phyloP scores from a whole-genome alignment of 2,329 filamentous ascomycete genomes.

The Fusarium sublunatum region DNA sequence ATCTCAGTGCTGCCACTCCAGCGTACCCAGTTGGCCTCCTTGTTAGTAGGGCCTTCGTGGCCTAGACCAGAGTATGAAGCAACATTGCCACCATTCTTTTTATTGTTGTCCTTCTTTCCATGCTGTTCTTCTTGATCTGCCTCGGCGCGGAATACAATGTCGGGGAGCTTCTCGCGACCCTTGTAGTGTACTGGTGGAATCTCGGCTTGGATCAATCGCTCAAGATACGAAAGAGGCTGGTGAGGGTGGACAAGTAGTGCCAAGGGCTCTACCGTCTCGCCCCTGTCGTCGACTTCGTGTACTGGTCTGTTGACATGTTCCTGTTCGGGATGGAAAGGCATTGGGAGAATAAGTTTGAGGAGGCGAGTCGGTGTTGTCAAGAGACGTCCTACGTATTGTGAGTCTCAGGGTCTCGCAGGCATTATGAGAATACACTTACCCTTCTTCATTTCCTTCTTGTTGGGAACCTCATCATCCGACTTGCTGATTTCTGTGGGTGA shows the following conservation, averaged over 20 bases:
- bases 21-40: slow-evolving; percentile 73
- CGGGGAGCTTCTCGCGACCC: slow-evolving; percentile 75
- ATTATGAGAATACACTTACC: slow-evolving; percentile 17
- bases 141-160: slow-evolving; percentile 82
- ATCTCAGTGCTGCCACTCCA: slow-evolving; percentile 92
- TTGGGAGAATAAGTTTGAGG: slow-evolving; percentile 82
- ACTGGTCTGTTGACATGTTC: slow-evolving; percentile 56
- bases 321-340: slow-evolving; percentile 61
- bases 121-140: slow-evolving; percentile 68
- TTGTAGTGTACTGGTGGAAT: slow-evolving; percentile 76
- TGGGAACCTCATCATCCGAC: slow-evolving; percentile 27
- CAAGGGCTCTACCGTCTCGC: slow-evolving; percentile 75
- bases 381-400: slow-evolving; percentile 68
- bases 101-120: slow-evolving; percentile 51
- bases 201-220: slow-evolving; percentile 89
- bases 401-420: background rate
- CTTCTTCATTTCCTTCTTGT: slow-evolving; percentile 37
- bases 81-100: slow-evolving; percentile 58
- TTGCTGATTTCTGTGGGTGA: slow-evolving; percentile 27
- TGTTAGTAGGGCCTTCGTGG: slow-evolving; percentile 63
- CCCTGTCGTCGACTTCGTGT: slow-evolving; percentile 47
- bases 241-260: slow-evolving; percentile 89
- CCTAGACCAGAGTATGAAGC: slow-evolving; percentile 79
- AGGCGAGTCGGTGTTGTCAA: slow-evolving; percentile 83
- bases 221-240: slow-evolving; percentile 90